Percentiles rank a stretch among this genome's conserved stretches.
These are phyloP conservation scores for Misopates orontium DNA, from an alignment of 257 asterid genomes.

Conservation along the genomic window DNA sequence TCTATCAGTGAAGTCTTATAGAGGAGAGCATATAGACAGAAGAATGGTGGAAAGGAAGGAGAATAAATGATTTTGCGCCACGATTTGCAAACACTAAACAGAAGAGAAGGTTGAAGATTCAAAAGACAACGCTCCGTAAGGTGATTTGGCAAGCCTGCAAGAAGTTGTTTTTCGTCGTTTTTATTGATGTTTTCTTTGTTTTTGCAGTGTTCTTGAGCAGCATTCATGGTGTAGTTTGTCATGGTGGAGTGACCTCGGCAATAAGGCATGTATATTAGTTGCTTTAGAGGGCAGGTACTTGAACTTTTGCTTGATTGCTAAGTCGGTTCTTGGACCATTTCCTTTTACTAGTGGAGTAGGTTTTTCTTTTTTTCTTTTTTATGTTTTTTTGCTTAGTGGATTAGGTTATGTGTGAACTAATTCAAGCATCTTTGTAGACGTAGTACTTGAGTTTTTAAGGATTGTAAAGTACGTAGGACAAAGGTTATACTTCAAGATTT, in stretches of 20 bases:
- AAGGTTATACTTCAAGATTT: constrained; percentile 20
- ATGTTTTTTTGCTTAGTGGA: constrained; percentile 31
- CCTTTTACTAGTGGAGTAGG: constrained; percentile 13
- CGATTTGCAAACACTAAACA: constrained; percentile 51
- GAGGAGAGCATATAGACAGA: constrained; percentile 52
- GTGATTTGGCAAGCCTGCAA: constrained; percentile 75
- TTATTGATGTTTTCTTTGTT: constrained; percentile 15
- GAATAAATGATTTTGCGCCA: constrained; percentile 72
- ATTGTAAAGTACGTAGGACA: constrained; percentile 17
- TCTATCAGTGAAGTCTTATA: constrained; percentile 25
- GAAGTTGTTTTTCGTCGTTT: constrained; percentile 27
- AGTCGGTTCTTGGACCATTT: constrained; percentile 25
- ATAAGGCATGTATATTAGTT: constrained; percentile 15
- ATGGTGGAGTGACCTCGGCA: not conserved
- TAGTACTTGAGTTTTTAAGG: too few species aligned
- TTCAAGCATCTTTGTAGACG: constrained; percentile 27
- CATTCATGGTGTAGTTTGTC: constrained; percentile 23
- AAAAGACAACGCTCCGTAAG: constrained; percentile 58
- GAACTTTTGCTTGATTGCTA: constrained; percentile 19
- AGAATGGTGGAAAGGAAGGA: constrained; percentile 54
- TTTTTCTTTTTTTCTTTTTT: not conserved
- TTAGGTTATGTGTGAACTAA: constrained; percentile 36
- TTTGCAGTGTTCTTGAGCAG: constrained; percentile 30
- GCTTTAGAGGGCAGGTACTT: constrained; percentile 4
- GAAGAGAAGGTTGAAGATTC: constrained; percentile 49